phyloP scores from a whole-genome alignment of 495 filamentous ascomycete species.

The Penicillium bovifimosum region DNA sequence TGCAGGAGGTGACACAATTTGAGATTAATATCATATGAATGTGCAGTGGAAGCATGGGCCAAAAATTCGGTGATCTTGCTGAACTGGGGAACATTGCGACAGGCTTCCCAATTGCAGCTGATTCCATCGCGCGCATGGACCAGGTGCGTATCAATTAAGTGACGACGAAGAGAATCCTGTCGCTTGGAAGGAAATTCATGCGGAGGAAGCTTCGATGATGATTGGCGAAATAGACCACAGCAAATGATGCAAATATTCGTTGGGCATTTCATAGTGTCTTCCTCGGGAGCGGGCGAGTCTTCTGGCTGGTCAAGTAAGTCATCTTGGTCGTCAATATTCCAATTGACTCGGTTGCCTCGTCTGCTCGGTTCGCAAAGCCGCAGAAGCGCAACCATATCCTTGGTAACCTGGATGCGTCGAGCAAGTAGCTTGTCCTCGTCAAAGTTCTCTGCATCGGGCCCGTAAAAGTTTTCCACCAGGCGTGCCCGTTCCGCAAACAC shows the following conservation, averaged over 20 bases:
- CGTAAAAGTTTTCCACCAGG: conserved; percentile 27
- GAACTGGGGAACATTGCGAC: conserved; percentile 18
- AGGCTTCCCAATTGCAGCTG: conserved; percentile 25
- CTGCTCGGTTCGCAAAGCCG: conserved; percentile 19
- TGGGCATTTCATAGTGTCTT: conserved; percentile 4
- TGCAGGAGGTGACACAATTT: conserved; percentile 20
- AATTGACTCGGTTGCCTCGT: conserved; percentile 23
- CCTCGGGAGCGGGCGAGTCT: background rate
- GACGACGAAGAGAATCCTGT: conserved; percentile 25
- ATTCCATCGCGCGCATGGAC: conserved; percentile 18
- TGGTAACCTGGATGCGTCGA: conserved; percentile 25
- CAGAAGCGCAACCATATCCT: conserved; percentile 24
- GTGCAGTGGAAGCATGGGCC: conserved; percentile 19
- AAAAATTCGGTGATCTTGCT: conserved; percentile 24
- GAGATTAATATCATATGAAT: conserved; percentile 23
- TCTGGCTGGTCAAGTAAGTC: conserved; percentile 9
- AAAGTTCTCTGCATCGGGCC: conserved; percentile 23
- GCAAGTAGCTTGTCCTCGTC: conserved; percentile 23
- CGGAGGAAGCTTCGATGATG: conserved; percentile 23
- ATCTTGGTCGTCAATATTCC: conserved; percentile 13
- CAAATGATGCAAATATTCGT: conserved; percentile 29
- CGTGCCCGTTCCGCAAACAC: conserved; percentile 24
- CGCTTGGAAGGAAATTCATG: conserved; percentile 27
- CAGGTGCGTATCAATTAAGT: conserved; percentile 22
- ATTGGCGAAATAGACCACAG: conserved; percentile 22